Evolutionary conservation across 257 asterid genomes (phyloP), one percentile per base, ranked within the genome.

Genomic region (Striga asiatica): DNA sequence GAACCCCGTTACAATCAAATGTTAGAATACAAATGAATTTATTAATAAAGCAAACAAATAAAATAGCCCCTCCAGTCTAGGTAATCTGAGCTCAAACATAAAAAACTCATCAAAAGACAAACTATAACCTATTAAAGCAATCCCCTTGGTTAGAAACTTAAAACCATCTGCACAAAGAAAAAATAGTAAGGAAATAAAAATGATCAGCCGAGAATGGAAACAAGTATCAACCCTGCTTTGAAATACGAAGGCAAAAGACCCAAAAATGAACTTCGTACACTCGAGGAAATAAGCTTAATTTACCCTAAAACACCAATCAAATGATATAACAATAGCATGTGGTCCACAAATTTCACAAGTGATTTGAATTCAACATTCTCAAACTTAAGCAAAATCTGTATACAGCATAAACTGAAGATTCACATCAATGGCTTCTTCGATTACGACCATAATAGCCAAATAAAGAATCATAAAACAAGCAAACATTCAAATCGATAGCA

Each of bases 1-100:
- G 68, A 24, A 56, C 56, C 58, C 47, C 50, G 60, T 60, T 28
- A 48, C n/a, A 4, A 21, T 12, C 16, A 45, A 46, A 57, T 11
- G 32, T 46, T 17, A 35, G 53, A 20, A n/a, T n/a, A n/a, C n/a
- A n/a, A n/a, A n/a, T n/a, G n/a, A 35, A 43, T 43, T 5, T 0
- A 3, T 18, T 16, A 62, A 21, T 22, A 61, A 18, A 42, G 10
- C 12, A 29, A 7, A 49, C 8, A 13, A 28, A 0, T 10, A 34
- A 35, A 63, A 6, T 58, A 32, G 18, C 16, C 50, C 31, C 31
- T 17, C 17, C 27, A 5, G 18, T 13, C 28, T 18, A 5, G 24
- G 18, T 25, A 41, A 32, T 16, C 23, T 43, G 13, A 43, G n/a
- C 50, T 18, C 50, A 17, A 43, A 7, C 25, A 43, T 18, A 18